Percentiles rank a stretch among this genome's conserved stretches.
Conservation (phyloP, 176 grass and related monocot species). For the Zoysia japonica region DNA sequence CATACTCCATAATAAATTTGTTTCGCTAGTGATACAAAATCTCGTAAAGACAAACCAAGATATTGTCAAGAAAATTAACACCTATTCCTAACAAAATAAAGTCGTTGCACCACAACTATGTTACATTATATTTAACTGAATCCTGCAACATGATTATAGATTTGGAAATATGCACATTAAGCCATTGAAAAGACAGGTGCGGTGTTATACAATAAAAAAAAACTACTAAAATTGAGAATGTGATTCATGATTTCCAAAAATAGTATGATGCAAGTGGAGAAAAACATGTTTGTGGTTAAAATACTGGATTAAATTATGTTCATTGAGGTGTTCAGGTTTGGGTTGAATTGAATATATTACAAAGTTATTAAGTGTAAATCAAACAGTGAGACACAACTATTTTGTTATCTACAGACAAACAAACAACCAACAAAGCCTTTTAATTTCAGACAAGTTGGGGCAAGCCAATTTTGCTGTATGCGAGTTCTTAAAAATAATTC, state of each 20-base stretch:
- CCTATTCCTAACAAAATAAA: constrained; percentile 17
- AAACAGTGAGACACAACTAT: constrained; percentile 14
- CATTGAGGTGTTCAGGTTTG: background rate
- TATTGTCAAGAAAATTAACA: background rate
- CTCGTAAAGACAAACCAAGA: background rate
- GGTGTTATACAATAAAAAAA: background rate
- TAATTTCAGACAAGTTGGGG: too few relatives aligned
- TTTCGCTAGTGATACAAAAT: constrained; percentile 12
- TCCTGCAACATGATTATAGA: background rate
- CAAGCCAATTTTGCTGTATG: background rate
- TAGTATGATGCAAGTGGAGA: constrained; percentile 10
- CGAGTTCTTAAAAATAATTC: background rate
- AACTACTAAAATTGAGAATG: constrained; percentile 2
- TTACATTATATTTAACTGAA: constrained; percentile 14
- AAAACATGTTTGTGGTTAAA: background rate
- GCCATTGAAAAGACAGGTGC: background rate
- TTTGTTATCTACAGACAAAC: too few relatives aligned
- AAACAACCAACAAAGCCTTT: too few relatives aligned
- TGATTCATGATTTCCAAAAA: background rate
- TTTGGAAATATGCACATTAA: background rate
- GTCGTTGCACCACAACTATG: background rate
- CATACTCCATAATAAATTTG: constrained; percentile 7
- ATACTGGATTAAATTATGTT: background rate
- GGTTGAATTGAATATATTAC: background rate
- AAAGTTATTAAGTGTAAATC: background rate